Base-by-base conservation (phyloP, 306 rosid species). In the Casuarina cunninghamiana region DNA sequence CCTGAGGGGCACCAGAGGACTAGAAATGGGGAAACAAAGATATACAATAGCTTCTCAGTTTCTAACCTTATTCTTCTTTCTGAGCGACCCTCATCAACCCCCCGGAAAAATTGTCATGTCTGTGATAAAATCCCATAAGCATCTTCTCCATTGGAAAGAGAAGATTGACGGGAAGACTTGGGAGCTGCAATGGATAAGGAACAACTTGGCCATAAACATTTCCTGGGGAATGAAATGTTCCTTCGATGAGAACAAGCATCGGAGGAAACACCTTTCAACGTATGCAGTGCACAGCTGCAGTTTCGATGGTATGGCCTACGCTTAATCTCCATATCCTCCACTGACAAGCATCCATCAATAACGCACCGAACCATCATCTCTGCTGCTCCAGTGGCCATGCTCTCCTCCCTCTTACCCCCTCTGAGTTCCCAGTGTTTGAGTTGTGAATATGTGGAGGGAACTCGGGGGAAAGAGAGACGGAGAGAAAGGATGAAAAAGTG, bases 241-340 rank as follows among this genome's bases (percentile, higher is more conserved):
- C 63, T 79, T 13, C 78, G 83, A 0, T 43, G 82, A 81, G 84
- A 61, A 53, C 83, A 83, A 0, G 74, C 55, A 4, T 51, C 55
- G 42, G 76, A 78, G 62, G 82, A 69, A 35, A 41, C 38, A 15
- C 26, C 79, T 60, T 82, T 88, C 41, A 72, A 58, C 35, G 79
- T 85, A 75, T 91, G 94, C 58, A 94, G 77, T 32, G 90, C 90
- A 66, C 98, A 94, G 12, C 89, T 83, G 77, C 98, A 94, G 53
- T 94, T 90, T 46, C 91, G 91, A 63, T 91, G 96, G 84, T 88
- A 91, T 37, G 98, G 98, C 77, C 97, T 88, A 58, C 96, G 9
- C 62, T 87, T 88, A 50, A 86, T 78, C 58, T 82, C 90, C 19
- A 32, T 87, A 70, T 90, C 93, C 46, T 77, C 76, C 81, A 83